These are phyloP conservation scores for Tilletiopsis washingtonensis DNA, from an alignment of 1,284 basidiomycete genomes.

Conservation along the genomic window DNA sequence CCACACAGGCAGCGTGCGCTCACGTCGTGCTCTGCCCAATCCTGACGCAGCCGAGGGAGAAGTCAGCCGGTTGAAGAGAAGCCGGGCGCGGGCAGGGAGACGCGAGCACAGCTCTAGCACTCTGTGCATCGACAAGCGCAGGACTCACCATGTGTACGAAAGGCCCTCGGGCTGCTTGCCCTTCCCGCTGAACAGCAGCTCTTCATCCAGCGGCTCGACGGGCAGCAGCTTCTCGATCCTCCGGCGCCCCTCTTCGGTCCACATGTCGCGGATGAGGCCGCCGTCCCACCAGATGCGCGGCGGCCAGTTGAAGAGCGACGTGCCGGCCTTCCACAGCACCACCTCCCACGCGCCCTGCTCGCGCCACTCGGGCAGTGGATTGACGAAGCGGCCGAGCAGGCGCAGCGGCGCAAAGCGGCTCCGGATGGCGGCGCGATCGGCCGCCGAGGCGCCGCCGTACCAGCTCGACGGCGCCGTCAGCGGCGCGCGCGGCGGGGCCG, in stretches of 20 bases:
- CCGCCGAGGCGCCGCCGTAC: constrained; percentile 24
- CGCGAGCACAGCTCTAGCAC: no score
- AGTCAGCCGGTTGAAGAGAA: no score
- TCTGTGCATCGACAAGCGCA: no score
- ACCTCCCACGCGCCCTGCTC: constrained; percentile 51
- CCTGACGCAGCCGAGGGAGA: no score
- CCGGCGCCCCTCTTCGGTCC: constrained; percentile 15
- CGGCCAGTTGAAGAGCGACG: constrained; percentile 21
- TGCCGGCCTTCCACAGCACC: constrained; percentile 27
- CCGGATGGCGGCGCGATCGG: constrained; percentile 48
- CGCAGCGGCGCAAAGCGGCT: constrained; percentile 40
- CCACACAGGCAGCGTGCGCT: no score
- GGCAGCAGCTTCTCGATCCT: constrained; percentile 24
- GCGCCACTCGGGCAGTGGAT: constrained; percentile 52
- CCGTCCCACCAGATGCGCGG: constrained; percentile 35
- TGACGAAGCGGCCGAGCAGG: constrained; percentile 43
- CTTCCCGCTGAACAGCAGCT: constrained; percentile 5
- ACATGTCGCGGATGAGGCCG: constrained; percentile 32
- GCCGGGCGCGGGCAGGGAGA: no score
- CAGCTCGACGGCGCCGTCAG: no score
- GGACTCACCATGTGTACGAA: no score
- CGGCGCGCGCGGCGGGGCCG: no score
- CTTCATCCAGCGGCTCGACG: constrained; percentile 20
- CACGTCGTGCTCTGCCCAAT: constrained; percentile 36
- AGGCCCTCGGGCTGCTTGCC: no score